Evolutionary conservation across 345 rosid species (phyloP), one percentile per base, ranked within the genome.

Genomic region (Euclidium syriacum): DNA sequence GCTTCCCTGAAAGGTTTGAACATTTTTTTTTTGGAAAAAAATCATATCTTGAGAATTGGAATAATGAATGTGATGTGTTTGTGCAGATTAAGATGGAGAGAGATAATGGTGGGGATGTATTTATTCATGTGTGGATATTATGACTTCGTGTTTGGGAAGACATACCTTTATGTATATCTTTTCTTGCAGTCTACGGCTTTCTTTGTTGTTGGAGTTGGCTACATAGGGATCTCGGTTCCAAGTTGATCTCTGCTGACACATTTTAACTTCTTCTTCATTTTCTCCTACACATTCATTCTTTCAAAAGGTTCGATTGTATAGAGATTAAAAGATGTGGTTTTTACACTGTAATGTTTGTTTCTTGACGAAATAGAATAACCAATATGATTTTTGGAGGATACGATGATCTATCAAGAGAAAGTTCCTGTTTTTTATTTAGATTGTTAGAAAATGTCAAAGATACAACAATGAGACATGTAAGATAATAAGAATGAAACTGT

Each of bases 101-200:
- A 91, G 87, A 79, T 88, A 25, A 76, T 70, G 12, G 80, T 86
- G 12, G 98, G 96, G 43, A 79, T 75, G 30, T 91, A 81, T 74
- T 85, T 91, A 29, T 79, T 88, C 81, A 53, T 79, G 8, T 79
- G 90, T 42, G 98, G 88, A 4, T 84, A 90, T 77, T 86, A 83
- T 11, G 92, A 88, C 67, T 11, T 80, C 43, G 81, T 79, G 15
- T 77, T 64, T 2, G 95, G 98, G 10, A 79, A 69, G 74, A 86
- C 88, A 58, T 80, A 76, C 33, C 88, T 81, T 52, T 91, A 80
- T 79, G 20, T 88, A 3, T 91, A 68, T 72, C 83, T 88, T 19
- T 84, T 71, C 75, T 74, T 78, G 14, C 98, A 91, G 55, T 79
- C 87, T 6, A 44, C 71, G 1, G 88, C 98, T 42, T 91, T 91